Evolutionary conservation across 2,329 filamentous ascomycete species (phyloP), one percentile per base, ranked within the genome.

Genomic region (Aplosporella prunicola): DNA sequence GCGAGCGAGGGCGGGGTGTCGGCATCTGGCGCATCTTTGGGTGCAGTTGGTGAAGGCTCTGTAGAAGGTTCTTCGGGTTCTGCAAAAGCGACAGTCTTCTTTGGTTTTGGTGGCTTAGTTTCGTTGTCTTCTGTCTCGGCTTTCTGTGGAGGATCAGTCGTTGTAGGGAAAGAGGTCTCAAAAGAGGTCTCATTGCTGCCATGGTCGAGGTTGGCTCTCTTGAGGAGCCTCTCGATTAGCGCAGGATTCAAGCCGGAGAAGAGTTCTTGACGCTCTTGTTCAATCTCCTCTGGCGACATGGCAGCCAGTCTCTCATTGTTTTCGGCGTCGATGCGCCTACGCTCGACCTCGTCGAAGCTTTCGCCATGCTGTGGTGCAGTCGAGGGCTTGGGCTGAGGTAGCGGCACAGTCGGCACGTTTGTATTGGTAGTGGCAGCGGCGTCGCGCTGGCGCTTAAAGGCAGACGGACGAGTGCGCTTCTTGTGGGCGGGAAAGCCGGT

Each of bases 401-500:
- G 9, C 25, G 36, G 32, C 25, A 18, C 33, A 18, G 28, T 10
- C 11, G 14, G 17, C 9, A 14, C 11, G 16, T 26, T 17, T n/a
- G 7, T 15, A 28, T 15, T 13, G n/a, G 16, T 18, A 14, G 24
- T 25, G 17, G 42, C 32, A 25, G 45, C 42, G 28, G 44, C 40
- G 35, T 45, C 43, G 33, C 74, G 69, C 52, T 78, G 74, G 51
- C 84, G 78, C 56, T 86, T 93, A 66, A 94, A 94, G 2, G 81
- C 74, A 2, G 87, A 94, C 6, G 74, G 62, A 40, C 74, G 72
- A 9, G 68, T 71, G 46, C 88, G 78, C 56, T 83, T 86, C 58
- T 82, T 91, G 58, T 87, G 88, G 41, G 79, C 76, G n/a, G 91
- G 91, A 49, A 96, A 96, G 1, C 91, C 91, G 9, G 74, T 78